Evolutionary conservation across 1,139 yeast species (phyloP), one percentile per base, ranked within the genome.

Genomic region (Pichia sp.): DNA sequence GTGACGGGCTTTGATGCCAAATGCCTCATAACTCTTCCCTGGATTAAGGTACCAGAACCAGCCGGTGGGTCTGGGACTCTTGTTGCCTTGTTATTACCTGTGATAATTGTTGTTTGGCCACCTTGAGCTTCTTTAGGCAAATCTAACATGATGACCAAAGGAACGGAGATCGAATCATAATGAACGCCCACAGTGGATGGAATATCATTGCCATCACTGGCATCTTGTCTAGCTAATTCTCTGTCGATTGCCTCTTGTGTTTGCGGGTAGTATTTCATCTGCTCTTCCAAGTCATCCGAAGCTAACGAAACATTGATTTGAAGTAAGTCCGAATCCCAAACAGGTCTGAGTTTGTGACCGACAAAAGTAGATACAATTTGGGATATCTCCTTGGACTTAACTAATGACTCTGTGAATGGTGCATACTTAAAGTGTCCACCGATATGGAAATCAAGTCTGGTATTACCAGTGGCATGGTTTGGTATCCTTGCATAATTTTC

Each of bases 51-150:
- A 12, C 60, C 63, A 40, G 53, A 55, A 8, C 66, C 66, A 17
- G 50, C 40, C 35, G 52, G 56, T n/a, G 66, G 66, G 29, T 58
- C 63, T 11, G 59, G 59, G 29, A 60, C 59, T 22, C 55, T 47
- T 37, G 52, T 42, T 27, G 55, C 45, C 19, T 48, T 45, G 34
- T 58, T 64, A 39, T 55, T 51, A 21, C 66, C 66, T 20, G 58
- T 52, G 38, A 51, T 47, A 21, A 61, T 45, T 11, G 60, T 62
- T 2, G 66, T 60, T 37, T 59, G 60, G n/a, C 65, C 64, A n/a
- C 64, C 65, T 31, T 55, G 46, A 46, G 62, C 61, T 3, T 45
- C 51, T 6, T 49, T 55, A 17, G 56, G 50, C 13, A 59, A 50
- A 16, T 60, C 61, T 20, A 59, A 39, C 63, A 60, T 60, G 25